Evolutionary conservation across 225 moss, liverwort and hornwort genomes (phyloP), one percentile per base, ranked within the genome.

Genomic region (Physcomitrium patens): DNA sequence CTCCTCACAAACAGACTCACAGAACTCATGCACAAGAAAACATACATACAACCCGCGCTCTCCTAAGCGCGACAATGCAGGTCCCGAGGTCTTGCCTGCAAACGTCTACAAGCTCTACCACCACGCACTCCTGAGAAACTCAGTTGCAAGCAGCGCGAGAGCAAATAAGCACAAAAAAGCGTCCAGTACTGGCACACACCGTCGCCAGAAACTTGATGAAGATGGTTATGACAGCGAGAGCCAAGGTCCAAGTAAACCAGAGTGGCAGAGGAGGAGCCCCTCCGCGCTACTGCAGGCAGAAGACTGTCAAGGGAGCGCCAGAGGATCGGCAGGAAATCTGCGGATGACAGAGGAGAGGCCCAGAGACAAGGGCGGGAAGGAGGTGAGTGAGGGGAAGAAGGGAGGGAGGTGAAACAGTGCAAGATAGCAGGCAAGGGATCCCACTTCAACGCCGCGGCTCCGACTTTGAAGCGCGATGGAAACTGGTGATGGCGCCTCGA

Each of bases 251-350:
- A 48, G 47, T 31, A 20, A n/a, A 50, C 3, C 48, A 60, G 26
- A 23, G 59, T 64, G 70, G 70, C 20, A 23, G 65, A 10, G 7
- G 65, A 10, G 7, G 28, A 63, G 49, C n/a, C 53, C 16, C 16
- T 68, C 63, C 72, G 78, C 78, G 72, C 78, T 78, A 59, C 78
- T 71, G 76, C 77, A 16, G 65, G 65, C 70, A 77, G 68, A 18
- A 37, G 31, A 37, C 31, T 37, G 63, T 70, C 53, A 27, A 51
- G 45, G 15, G n/a, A 17, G 44, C 45, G 44, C 45, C 66, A 71
- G 75, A 48, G 79, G 71, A 83, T 83, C 83, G 56, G 83, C 71
- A 79, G 83, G 44, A 79, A 67, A 83, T 83, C 79, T 67, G 48
- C 12, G 78, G 75, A 75, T 79, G 78, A 37, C 75, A 79, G 76